Evolutionary conservation across 2,329 filamentous ascomycete genomes (phyloP), one percentile per base, ranked within the genome.

Genomic region (Rachicladosporium sp.): DNA sequence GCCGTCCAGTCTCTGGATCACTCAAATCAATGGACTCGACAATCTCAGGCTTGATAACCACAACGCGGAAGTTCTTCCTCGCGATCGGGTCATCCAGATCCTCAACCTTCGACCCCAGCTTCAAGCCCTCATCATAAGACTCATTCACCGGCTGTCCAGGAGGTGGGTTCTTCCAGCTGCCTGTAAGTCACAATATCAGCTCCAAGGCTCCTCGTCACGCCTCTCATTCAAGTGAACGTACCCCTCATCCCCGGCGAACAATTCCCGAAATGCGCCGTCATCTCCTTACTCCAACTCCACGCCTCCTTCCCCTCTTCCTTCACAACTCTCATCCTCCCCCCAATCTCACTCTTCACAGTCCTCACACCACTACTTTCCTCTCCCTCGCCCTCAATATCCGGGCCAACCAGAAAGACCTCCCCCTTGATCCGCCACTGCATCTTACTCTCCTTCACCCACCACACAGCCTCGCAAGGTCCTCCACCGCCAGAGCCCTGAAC

Each of bases 231-330:
- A 23, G 4, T 15, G 36, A 35, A 59, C 61, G 36, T 57, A 76
- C 76, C 75, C 65, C 88, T 73, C 78, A 94, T 86, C 1, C 69
- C 66, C 5, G 89, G 89, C 49, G 75, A 80, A 50, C 91, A 63
- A 59, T 95, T 95, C 12, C 86, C 89, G 72, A 95, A 96, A 58
- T 91, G 84, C 36, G 76, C 83, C 37, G 83, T 87, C 29, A 95
- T 61, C 63, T 94, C 87, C 46, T 69, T 80, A 35, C 66, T 65
- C 80, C 86, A 95, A 49, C 74, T 81, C 85, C 87, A 94, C 1
- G 67, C 62, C 10, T 56, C 58, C 33, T 66, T 61, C 9, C 62
- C 63, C 1, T 54, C 52, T 43, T 64, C 61, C 35, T 63, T 58
- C 9, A 69, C 63, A 37, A 69, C 58, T 45, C 78, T 67, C 82